Conservation (phyloP, 2,329 filamentous ascomycete genomes). For the Lecanicillium sp. region DNA sequence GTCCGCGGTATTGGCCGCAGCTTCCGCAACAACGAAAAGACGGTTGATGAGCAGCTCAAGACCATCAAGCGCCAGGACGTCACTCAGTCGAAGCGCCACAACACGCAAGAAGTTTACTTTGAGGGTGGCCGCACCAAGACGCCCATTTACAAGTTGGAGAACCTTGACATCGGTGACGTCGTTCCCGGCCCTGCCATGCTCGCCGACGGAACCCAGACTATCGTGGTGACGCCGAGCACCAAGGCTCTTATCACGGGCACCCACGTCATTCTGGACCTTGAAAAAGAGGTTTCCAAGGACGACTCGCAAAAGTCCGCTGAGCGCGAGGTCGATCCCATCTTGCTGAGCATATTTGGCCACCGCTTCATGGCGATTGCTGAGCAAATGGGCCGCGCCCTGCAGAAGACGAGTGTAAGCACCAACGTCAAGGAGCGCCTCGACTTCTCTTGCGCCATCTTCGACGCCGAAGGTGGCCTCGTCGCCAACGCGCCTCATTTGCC, state of each 20-base stretch:
- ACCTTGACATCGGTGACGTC: slow-evolving; percentile 65
- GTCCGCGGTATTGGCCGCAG: slow-evolving; percentile 86
- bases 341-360: slow-evolving; percentile 74
- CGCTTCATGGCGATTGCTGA: slow-evolving; percentile 83
- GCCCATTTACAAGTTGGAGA: slow-evolving; percentile 74
- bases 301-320: slow-evolving; percentile 13
- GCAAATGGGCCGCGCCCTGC: slow-evolving; percentile 73
- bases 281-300: slow-evolving; percentile 42
- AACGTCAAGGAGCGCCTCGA: slow-evolving; percentile 80
- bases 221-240: slow-evolving; percentile 76
- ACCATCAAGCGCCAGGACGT: slow-evolving; percentile 56
- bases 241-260: slow-evolving; percentile 74
- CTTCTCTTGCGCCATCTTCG: slow-evolving; percentile 77
- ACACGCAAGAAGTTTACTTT: slow-evolving; percentile 71
- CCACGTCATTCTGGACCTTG: slow-evolving; percentile 82
- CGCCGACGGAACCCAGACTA: slow-evolving; percentile 83
- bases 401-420: slow-evolving; percentile 75
- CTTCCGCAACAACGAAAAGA: slow-evolving; percentile 71
- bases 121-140: slow-evolving; percentile 73
- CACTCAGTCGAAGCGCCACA: slow-evolving; percentile 55
- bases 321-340: slow-evolving; percentile 54
- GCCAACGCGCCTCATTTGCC: slow-evolving; percentile 76
- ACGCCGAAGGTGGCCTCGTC: slow-evolving; percentile 67
- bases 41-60: slow-evolving; percentile 76
- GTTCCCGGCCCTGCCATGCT: slow-evolving; percentile 78